Evolutionary conservation across 768 basidiomycete genomes (phyloP), one percentile per base, ranked within the genome.

Genomic region (Hortiboletus flavorubellus): DNA sequence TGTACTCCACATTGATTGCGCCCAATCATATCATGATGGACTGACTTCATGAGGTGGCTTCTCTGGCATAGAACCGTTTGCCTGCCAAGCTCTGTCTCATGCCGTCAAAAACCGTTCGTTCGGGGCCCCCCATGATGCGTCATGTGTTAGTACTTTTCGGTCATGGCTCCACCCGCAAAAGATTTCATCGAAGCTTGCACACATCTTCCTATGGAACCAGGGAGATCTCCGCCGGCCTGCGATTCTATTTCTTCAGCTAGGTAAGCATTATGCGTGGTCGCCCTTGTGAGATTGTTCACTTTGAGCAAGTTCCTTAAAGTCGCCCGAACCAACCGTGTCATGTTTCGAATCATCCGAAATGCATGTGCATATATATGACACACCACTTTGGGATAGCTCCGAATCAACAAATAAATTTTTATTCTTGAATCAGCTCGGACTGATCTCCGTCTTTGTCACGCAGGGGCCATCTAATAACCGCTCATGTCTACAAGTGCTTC

Each of bases 401-500:
- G 21, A 21, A 21, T 21, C 21, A 21, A 42, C 43, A 42, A 23
- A 49, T 41, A 41, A 7, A 15, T 30, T 38, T 29, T 37, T 33
- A 12, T 55, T 49, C 26, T 55, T 31, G 58, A 47, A 30, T 44
- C 46, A 21, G 31, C 14, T 29, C 46, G 49, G 60, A 35, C 39
- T 59, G 40, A 51, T 57, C 46, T 43, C 60, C 46, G 61, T 50
- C 42, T 31, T 37, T 7, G 18, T 51, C n/a, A 33, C 26, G 7
- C 41, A 45, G 21, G n/a, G 29, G 23, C 26, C 23, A 12, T 41
- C 26, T 11, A 29, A 21, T 57, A 38, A 40, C 40, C 49, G 53
- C 42, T 40, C 62, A 60, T 47, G 5, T 63, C 54, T 52, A 53
- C 54, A 47, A 40, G 46, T 49, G 64, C 63, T 64, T 64, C 63